These are phyloP conservation scores for Tylopilus sp. DNA, from an alignment of 1,284 basidiomycete genomes.

Conservation along the genomic window DNA sequence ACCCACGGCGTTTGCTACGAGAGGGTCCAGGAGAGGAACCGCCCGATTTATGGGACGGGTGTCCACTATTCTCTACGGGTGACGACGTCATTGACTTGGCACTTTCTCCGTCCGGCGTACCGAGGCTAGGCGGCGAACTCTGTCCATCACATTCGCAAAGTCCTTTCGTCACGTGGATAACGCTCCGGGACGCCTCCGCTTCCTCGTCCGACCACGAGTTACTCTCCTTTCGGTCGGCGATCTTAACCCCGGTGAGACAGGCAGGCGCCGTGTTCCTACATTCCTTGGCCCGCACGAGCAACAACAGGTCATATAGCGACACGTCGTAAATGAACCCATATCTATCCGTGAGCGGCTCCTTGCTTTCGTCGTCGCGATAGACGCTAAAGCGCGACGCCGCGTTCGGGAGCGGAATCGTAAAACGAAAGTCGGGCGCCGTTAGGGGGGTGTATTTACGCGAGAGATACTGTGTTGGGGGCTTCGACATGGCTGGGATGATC, in stretches of 20 bases:
- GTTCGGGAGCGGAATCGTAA: constrained; percentile 58
- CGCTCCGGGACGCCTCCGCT: constrained; percentile 31
- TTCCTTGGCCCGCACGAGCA: constrained; percentile 70
- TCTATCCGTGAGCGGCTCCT: constrained; percentile 80
- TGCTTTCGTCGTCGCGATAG: constrained; percentile 50
- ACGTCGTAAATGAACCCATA: constrained; percentile 95
- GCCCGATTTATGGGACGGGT: constrained; percentile 30
- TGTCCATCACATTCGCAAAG: constrained; percentile 55
- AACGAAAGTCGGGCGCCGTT: constrained; percentile 64
- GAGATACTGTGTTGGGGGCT: constrained; percentile 83
- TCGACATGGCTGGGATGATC: constrained; percentile 80
- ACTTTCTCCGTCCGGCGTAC: constrained; percentile 13
- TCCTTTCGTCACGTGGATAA: constrained; percentile 59
- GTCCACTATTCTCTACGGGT: constrained; percentile 15
- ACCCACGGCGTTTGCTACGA: constrained; percentile 41
- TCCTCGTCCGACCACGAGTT: constrained; percentile 69
- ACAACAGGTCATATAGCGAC: constrained; percentile 73
- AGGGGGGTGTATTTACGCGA: constrained; percentile 69
- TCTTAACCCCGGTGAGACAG: constrained; percentile 82
- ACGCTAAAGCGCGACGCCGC: constrained; percentile 53
- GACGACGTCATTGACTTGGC: constrained; percentile 13
- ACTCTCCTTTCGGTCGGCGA: constrained; percentile 76
- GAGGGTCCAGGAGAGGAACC: constrained; percentile 52
- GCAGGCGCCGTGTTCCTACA: constrained; percentile 76
- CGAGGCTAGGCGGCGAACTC: constrained; percentile 21